Conservation (phyloP, 148 eudicot species). For the Chenopodium suecicum region DNA sequence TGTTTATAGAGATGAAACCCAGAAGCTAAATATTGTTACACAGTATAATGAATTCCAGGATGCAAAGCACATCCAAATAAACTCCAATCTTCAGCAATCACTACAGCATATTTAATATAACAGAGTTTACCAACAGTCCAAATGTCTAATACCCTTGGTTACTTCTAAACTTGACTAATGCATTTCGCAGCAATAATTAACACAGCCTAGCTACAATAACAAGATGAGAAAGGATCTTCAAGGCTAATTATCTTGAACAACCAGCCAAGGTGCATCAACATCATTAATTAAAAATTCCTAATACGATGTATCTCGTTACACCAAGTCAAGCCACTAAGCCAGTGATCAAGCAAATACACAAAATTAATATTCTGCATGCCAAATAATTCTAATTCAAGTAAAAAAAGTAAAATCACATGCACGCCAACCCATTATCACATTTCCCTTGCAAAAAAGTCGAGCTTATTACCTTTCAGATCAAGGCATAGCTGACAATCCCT, state of each 20-base stretch:
- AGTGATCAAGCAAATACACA: not conserved
- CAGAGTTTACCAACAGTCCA: not conserved
- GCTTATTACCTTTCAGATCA: not conserved
- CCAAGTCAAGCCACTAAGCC: not conserved
- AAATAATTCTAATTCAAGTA: not conserved
- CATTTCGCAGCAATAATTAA: not conserved
- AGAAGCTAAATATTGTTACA: no score
- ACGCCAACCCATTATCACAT: not conserved
- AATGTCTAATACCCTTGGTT: not conserved
- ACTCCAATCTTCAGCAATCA: not conserved
- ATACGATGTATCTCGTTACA: not conserved
- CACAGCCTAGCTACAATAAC: not conserved
- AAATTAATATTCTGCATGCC: not conserved
- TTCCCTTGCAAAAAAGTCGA: not conserved
- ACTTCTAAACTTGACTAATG: not conserved
- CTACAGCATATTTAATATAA: not conserved
- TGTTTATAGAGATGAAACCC: not conserved
- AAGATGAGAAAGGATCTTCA: not conserved
- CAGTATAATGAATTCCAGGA: not conserved
- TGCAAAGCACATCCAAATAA: not conserved
- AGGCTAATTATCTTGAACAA: not conserved
- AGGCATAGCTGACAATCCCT: not conserved
- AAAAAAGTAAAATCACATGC: not conserved
- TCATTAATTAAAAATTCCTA: not conserved
- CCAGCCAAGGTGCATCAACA: constrained; percentile 1